Evolutionary conservation across 2,329 filamentous ascomycete genomes (phyloP), one percentile per base, ranked within the genome.

Genomic region (Aspergillus costaricaensis): DNA sequence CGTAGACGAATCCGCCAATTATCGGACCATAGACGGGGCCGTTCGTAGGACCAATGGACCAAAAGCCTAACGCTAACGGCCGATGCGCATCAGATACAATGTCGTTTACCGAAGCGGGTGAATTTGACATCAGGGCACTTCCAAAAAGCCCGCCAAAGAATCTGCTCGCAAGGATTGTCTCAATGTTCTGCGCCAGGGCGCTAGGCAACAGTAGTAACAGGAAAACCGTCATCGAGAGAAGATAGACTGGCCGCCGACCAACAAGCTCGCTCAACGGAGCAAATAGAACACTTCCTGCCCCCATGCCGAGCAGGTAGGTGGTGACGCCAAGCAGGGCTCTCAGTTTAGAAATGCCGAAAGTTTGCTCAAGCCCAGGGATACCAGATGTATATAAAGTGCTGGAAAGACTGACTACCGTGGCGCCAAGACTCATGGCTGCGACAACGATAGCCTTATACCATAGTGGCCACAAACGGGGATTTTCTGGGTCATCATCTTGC

Each of bases 21-120:
- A 92, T 76, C 0, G 89, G 88, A 0, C 88, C 87, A 39, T 85
- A 81, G 0, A 76, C 76, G 19, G 75, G 89, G 4, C 89, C 92
- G 68, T 96, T 96, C 73, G 95, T 85, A 0, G 92, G 91, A 0
- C 91, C 92, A 57, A 96, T 86, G 48, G 83, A 85, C 86, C 91
- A 96, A 43, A 96, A 81, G 21, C 86, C 90, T 75, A 96, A 91
- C 39, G 88, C 88, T 10, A 93, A 77, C 1, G 91, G 90, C 9
- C 92, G 86, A 67, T 89, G 86, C 53, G 94, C 85, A 49, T 92
- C 90, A 4, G 83, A 83, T 15, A 90, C 86, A 55, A 96, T 89
- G 72, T 96, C 92, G 32, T 89, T 87, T 7, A 96, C 84, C 0
- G 87, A 91, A 1, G 91, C 92, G 0, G 92, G 91, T 1, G 89